Conservation (phyloP, 2,329 filamentous ascomycete species). For the Penicillium sp. region DNA sequence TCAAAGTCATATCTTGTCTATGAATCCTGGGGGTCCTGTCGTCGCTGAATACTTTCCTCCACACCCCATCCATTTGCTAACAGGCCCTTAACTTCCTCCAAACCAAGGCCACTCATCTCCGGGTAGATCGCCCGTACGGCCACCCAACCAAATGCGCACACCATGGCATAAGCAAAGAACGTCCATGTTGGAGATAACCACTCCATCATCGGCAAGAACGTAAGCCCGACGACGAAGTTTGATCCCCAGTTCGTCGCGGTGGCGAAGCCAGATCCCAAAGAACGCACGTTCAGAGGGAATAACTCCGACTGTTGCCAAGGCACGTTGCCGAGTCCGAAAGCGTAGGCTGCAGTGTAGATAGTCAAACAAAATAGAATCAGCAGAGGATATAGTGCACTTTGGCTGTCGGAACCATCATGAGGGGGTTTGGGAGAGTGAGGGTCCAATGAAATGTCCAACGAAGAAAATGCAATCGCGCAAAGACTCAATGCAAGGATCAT, state of each 20-base stretch:
- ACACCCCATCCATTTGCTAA: conserved; percentile 74
- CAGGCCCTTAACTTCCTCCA: conserved; percentile 76
- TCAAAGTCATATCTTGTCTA: too few species aligned
- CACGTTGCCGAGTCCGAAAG: conserved; percentile 83
- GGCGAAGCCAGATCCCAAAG: conserved; percentile 59
- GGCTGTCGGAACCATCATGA: conserved; percentile 23
- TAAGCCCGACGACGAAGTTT: conserved; percentile 82
- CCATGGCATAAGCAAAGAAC: conserved; percentile 72
- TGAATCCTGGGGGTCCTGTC: neutral
- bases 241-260: conserved; percentile 82
- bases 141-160: conserved; percentile 67
- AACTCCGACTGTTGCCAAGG: conserved; percentile 96
- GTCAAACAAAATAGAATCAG: conserved; percentile 73
- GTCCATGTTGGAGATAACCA: conserved; percentile 69
- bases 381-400: conserved; percentile 36
- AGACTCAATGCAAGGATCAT: conserved; percentile 73
- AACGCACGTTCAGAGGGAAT: conserved; percentile 68
- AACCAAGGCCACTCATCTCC: conserved; percentile 75
- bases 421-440: conserved; percentile 12
- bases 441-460: conserved; percentile 51
- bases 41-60: conserved; percentile 40
- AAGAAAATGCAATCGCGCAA: conserved; percentile 70
- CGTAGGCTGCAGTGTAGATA: conserved; percentile 81
- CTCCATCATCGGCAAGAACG: conserved; percentile 86
- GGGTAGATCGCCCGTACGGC: conserved; percentile 75